Base-by-base conservation (phyloP, 169 alveolate genomes). In the Cytauxzoon felis region DNA sequence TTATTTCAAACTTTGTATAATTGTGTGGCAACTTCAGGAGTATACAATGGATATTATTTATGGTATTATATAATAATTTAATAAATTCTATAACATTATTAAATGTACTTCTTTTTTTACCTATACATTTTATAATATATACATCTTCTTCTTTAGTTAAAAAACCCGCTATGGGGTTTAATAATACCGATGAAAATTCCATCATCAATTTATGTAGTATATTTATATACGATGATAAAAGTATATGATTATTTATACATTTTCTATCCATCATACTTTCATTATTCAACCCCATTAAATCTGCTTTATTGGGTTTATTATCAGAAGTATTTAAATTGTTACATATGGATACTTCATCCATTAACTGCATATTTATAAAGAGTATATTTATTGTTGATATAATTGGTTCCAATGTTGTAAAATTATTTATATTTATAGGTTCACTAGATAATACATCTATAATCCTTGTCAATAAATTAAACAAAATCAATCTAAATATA, bases 301-400 rank as follows among this genome's bases (percentile, higher is more conserved):
- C 58, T 18, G n/a, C 58, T 41, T 41, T 38, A 13, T 38, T 11
- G 13, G 45, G 45, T 11, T 13, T 38, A 13, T 13, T 11, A 13
- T 11, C 45, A 38, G 45, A 13, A 13, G 45, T 38, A 11, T 13
- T 38, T 38, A n/a, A 11, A 11, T 23, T 51, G 16, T 43, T n/a
- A n/a, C 38, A 36, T 36, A 11, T 27, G 3, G 47, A 51, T 6
- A 24, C 54, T 36, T 54, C 42, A 51, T 54, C 23, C 24, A 54
- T 19, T 34, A 54, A 24, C 68, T 61, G 58, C 33, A 71, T 42
- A 33, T 71, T 71, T 1, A 71, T 60, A n/a, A 60, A 58, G 33
- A 64, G 34, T 29, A 71, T 76, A 32, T 71, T 71, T 3, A 65
- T 60, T 2, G 82, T 61, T 2, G 82, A 71, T 6, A 71, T 50